Conservation (phyloP, 2,329 filamentous ascomycete species). For the Blastomyces gilchristii region DNA sequence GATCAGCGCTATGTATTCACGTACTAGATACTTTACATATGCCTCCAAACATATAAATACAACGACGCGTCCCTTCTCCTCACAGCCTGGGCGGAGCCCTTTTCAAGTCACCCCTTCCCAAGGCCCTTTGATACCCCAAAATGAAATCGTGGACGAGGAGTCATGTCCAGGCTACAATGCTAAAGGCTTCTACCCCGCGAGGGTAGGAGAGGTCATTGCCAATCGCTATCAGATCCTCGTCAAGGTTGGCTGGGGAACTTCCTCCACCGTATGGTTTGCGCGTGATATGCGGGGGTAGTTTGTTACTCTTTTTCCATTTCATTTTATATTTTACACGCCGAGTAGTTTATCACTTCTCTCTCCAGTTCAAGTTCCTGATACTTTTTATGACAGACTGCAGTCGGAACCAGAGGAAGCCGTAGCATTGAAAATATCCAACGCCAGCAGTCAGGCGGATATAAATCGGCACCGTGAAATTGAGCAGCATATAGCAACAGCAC, state of each 20-base stretch:
- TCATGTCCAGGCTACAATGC: slow-evolving; percentile 9
- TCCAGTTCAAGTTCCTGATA: background rate
- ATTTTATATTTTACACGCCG: background rate
- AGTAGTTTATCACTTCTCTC: background rate
- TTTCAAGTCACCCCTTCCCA: background rate
- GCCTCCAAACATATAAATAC: background rate
- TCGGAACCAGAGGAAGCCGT: slow-evolving; percentile 10
- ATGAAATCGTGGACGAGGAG: slow-evolving; percentile 12
- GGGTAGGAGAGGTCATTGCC: slow-evolving; percentile 11
- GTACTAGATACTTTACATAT: background rate
- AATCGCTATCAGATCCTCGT: slow-evolving; percentile 12
- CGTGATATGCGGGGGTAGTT: slow-evolving; percentile 10
- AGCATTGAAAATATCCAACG: slow-evolving; percentile 13
- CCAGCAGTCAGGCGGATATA: background rate
- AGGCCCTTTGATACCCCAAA: slow-evolving; percentile 8
- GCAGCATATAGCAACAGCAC: slow-evolving; percentile 19
- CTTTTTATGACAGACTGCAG: background rate
- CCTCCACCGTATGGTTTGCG: slow-evolving; percentile 13
- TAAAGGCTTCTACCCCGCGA: slow-evolving; percentile 11
- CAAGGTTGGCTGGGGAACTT: slow-evolving; percentile 12
- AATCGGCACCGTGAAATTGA: slow-evolving; percentile 20
- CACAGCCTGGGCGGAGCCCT: background rate
- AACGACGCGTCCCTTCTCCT: background rate
- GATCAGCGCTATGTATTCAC: background rate
- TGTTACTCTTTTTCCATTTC: background rate